phyloP scores from a whole-genome alignment of 805 yeast genomes.

The Saccharomyces jurei region DNA sequence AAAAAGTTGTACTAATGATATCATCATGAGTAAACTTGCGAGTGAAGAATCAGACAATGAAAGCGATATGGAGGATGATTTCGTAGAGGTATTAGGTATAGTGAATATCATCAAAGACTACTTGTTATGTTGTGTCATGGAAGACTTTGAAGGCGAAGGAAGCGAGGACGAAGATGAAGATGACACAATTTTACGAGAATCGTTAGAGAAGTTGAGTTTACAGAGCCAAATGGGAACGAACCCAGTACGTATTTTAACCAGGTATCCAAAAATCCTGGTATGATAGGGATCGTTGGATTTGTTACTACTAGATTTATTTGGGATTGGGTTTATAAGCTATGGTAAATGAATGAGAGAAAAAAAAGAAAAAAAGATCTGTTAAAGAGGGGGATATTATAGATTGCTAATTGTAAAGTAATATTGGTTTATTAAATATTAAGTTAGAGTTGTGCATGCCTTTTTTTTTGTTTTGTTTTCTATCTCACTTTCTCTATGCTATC shows the following conservation, averaged over 20 bases:
- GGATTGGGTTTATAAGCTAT: background rate
- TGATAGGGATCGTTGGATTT: background rate
- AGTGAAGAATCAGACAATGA: constrained; percentile 5
- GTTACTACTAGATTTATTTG: background rate
- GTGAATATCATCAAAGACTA: constrained; percentile 25
- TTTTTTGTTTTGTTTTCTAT: no score
- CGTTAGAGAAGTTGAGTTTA: background rate
- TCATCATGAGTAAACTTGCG: background rate
- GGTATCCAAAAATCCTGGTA: constrained; percentile 9
- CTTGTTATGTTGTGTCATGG: constrained; percentile 23
- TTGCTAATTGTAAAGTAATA: background rate
- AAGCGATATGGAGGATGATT: constrained; percentile 6
- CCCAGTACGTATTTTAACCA: constrained; percentile 1
- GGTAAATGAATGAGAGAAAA: background rate
- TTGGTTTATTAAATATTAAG: background rate
- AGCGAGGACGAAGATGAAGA: constrained; percentile 1
- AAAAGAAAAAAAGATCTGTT: background rate
- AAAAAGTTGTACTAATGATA: background rate
- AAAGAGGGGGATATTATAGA: background rate
- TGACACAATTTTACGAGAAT: background rate
- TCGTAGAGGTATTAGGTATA: constrained; percentile 10
- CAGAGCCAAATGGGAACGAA: background rate
- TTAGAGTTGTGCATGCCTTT: background rate
- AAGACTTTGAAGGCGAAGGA: constrained; percentile 17
- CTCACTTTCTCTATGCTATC: background rate